Conservation (phyloP, 1,284 basidiomycete species). For the Puccinia novopanici region DNA sequence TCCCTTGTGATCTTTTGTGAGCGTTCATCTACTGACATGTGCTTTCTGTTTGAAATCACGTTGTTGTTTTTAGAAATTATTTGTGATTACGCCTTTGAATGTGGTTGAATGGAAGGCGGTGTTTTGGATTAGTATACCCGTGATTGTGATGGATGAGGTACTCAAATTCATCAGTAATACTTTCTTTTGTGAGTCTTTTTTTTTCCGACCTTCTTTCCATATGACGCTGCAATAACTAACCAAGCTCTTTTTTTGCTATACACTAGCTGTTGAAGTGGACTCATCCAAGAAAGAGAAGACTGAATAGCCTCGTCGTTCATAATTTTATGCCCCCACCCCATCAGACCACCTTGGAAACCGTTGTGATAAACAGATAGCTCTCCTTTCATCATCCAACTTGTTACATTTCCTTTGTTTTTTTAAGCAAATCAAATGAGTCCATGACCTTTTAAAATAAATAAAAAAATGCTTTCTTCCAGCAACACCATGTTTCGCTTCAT, state of each 20-base stretch:
- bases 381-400: too few relatives aligned
- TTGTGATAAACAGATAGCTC: too few relatives aligned
- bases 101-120: constrained; percentile 95
- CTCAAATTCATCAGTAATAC: constrained; percentile 79
- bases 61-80: constrained; percentile 67
- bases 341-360: too few relatives aligned
- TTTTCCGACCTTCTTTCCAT: not conserved
- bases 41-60: constrained; percentile 48
- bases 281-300: constrained; percentile 22
- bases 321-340: too few relatives aligned
- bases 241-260: not conserved
- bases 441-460: too few relatives aligned
- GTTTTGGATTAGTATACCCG: constrained; percentile 80
- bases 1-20: constrained; percentile 7
- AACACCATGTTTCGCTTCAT: too few relatives aligned
- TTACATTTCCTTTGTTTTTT: too few relatives aligned
- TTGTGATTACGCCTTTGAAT: constrained; percentile 88
- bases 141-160: constrained; percentile 84
- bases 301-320: not conserved
- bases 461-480: too few relatives aligned
- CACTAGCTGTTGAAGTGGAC: constrained; percentile 12
- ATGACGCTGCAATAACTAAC: not conserved
- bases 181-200: constrained; percentile 56
- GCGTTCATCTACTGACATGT: not conserved
- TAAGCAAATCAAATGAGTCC: too few relatives aligned